Conservation (phyloP, 306 rosid genomes). For the Casuarina glauca region DNA sequence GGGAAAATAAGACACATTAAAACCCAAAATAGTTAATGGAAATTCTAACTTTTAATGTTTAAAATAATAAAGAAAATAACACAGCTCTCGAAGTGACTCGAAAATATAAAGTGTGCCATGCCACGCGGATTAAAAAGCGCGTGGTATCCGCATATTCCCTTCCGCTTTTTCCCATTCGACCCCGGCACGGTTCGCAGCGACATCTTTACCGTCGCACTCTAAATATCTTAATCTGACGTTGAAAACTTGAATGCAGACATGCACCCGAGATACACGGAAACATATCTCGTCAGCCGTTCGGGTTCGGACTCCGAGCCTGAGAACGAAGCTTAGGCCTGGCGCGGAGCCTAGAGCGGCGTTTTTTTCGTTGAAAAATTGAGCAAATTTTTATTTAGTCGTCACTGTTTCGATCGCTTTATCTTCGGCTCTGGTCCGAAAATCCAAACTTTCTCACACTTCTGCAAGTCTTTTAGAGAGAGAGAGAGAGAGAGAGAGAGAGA, state of each 20-base stretch:
- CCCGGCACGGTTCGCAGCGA: not conserved
- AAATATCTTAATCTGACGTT: not conserved
- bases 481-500: conserved; percentile 7
- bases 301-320: conserved; percentile 11
- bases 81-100: not conserved
- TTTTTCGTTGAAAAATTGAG: not conserved
- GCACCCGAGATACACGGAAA: not conserved
- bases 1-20: not conserved
- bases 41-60: not conserved
- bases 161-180: not conserved
- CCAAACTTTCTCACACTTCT: conserved; percentile 5
- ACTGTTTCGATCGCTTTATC: conserved; percentile 20
- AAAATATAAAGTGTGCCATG: not conserved
- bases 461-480: not conserved
- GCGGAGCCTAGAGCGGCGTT: conserved; percentile 10
- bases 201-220: not conserved
- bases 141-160: conserved; percentile 1
- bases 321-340: conserved; percentile 2
- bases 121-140: conserved; percentile 15
- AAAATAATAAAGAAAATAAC: not conserved
- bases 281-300: not conserved
- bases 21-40: not conserved
- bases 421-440: conserved; percentile 20
- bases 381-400: not conserved
- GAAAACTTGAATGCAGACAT: not conserved